Base-by-base conservation (phyloP, 2,329 filamentous ascomycete species). In the Fusarium buxicola region DNA sequence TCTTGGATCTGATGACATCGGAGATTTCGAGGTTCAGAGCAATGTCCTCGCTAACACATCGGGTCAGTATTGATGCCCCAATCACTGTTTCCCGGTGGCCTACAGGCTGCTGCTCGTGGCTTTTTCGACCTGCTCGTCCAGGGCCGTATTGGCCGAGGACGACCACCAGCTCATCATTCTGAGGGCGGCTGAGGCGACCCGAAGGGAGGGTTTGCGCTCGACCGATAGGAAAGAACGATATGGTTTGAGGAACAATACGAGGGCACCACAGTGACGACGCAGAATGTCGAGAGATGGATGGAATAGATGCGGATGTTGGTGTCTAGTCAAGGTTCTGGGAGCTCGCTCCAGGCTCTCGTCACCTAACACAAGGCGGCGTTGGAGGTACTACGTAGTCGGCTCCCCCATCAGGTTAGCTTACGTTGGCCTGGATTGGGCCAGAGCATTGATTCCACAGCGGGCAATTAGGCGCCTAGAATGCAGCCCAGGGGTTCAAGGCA, bases 11-110 rank as follows among this genome's bases (percentile, higher is more conserved):
- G 77, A 99, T 97, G 70, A 96, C 84, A 81, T 99, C 95, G 76
- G 94, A 97, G 71, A 99, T 98, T 79, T 99, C 95, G 73, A 99
- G 89, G 76, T 98, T 98, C 69, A 97, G 87, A 35, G 95, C 91
- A 76, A 99, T 98, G 74, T 99, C 94, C 80, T 99, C 94, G 69
- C 92, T 96, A 50, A 28, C 38, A 43, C 5, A 24, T 44, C 27
- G 21, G 5, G 50, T 69, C 44, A 70, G 63, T 18, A 38, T 35
- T 35, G 38, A 7, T 15, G 28, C 27, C 48, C 39, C 40, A 11
- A 71, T 46, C 73, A 67, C 55, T 50, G 31, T 30, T 54, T 38
- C 13, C 4, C 5, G 16, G 39, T n/a, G 40, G 27, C 27, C 31
- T 86, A 97, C 90, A 99, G 84, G 78, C 94, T 98, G 74, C 92